These are phyloP conservation scores for Carex pumila DNA, from an alignment of 176 grass and related monocot species.

Conservation along the genomic window DNA sequence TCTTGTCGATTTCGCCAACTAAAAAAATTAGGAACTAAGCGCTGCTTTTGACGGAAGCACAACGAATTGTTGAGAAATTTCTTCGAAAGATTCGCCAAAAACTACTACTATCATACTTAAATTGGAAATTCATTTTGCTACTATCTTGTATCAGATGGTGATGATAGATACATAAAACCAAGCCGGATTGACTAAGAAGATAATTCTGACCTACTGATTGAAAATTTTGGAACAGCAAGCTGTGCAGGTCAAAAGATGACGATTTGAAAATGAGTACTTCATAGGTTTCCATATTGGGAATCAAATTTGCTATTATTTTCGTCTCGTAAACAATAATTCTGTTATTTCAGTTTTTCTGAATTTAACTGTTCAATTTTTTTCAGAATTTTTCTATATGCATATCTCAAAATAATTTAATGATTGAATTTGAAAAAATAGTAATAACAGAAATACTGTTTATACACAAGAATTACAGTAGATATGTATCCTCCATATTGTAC, in stretches of 20 bases:
- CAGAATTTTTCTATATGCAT: too few relatives aligned
- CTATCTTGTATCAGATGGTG: background rate
- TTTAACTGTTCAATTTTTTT: too few relatives aligned
- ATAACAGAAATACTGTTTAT: too few relatives aligned
- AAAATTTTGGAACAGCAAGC: background rate
- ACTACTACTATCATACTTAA: background rate
- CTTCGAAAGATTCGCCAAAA: background rate
- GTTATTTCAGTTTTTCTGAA: too few relatives aligned
- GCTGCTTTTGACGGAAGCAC: background rate
- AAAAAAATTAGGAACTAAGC: background rate
- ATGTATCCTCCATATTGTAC: background rate
- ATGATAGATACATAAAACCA: background rate
- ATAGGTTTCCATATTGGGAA: background rate
- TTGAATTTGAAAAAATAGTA: too few relatives aligned
- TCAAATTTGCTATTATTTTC: too few relatives aligned
- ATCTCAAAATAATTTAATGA: too few relatives aligned
- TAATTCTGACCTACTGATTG: background rate
- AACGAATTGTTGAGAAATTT: background rate
- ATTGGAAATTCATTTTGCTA: background rate
- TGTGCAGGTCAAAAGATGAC: background rate
- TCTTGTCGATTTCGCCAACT: background rate
- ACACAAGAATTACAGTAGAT: too few relatives aligned
- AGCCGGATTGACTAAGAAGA: background rate
- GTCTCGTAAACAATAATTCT: too few relatives aligned
- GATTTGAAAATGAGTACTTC: background rate